Conservation (phyloP, 163 green algal genomes). For the Coccomyxa subellipsoidea region DNA sequence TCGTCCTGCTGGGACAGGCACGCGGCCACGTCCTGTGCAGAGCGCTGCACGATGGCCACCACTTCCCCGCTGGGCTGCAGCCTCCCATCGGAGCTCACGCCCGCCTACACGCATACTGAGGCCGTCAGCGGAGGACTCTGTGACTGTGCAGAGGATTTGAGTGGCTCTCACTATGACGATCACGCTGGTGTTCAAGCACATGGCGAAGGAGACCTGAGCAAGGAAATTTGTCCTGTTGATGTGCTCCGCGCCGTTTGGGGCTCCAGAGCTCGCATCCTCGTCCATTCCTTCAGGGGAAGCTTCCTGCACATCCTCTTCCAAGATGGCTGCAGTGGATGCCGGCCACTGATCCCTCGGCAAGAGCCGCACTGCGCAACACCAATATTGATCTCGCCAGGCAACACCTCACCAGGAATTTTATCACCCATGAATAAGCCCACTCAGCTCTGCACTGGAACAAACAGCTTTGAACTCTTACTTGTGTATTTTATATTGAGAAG, state of each 20-base stretch:
- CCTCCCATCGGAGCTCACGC: neutral
- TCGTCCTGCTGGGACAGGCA: slow-evolving; percentile 47
- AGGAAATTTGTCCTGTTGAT: neutral
- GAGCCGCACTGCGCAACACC: neutral
- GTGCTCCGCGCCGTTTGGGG: neutral
- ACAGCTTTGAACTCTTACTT: no score
- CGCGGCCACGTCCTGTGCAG: slow-evolving; percentile 36
- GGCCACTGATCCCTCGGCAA: neutral
- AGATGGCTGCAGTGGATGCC: neutral
- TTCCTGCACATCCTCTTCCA: neutral
- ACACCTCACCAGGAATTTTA: no score
- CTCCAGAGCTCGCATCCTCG: neutral
- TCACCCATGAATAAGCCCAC: no score
- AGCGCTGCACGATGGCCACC: slow-evolving; percentile 45
- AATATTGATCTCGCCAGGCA: no score
- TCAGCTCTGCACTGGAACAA: no score
- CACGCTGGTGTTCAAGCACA: no score
- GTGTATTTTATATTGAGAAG: no score
- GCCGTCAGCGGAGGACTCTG: no score
- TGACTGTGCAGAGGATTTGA: no score
- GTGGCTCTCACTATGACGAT: no score
- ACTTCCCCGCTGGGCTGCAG: slow-evolving; percentile 34
- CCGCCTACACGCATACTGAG: no score
- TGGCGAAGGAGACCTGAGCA: neutral
- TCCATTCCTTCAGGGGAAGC: neutral